These are phyloP conservation scores for Lavandula angustifolia DNA, from an alignment of 257 asterid genomes.

Conservation along the genomic window DNA sequence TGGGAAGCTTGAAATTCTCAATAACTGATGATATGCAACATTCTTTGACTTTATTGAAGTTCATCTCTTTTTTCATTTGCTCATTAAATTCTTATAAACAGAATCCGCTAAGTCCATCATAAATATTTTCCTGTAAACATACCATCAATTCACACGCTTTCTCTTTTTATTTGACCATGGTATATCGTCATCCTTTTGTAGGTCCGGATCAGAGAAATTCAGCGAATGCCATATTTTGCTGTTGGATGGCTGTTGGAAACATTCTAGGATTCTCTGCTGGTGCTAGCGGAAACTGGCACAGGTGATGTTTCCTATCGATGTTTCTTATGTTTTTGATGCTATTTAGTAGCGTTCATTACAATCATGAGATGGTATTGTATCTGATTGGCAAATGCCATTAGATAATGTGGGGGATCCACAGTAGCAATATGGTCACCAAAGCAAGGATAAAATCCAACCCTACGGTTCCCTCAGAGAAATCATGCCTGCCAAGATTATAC, in stretches of 20 bases:
- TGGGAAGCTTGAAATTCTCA: conserved; percentile 1
- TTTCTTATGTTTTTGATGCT: conserved; percentile 20
- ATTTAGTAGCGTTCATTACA: neutral
- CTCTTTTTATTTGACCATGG: conserved; percentile 11
- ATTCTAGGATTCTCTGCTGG: conserved; percentile 98
- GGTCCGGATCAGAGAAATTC: conserved; percentile 98
- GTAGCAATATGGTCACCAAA: too few species aligned
- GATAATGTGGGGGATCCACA: too few species aligned
- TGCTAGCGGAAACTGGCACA: conserved; percentile 96
- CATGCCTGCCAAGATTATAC: too few species aligned
- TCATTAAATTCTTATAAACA: conserved; percentile 5
- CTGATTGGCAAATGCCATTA: conserved; percentile 5
- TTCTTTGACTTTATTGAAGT: conserved; percentile 3
- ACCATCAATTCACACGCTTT: conserved; percentile 18
- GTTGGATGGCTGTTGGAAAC: conserved; percentile 99
- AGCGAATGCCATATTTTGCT: conserved; percentile 93
- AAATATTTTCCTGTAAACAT: conserved; percentile 13
- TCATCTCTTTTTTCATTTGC: conserved; percentile 6
- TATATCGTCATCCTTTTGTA: conserved; percentile 36
- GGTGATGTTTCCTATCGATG: conserved; percentile 46
- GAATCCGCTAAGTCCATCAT: conserved; percentile 2
- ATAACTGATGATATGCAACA: conserved; percentile 9
- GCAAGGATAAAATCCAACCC: too few species aligned
- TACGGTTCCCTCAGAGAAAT: too few species aligned
- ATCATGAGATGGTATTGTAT: conserved; percentile 12